Percentiles rank a stretch among this genome's conserved stretches.
Evolutionary conservation across 2,329 filamentous ascomycete genomes (phyloP).

Genomic region (Colletotrichum ledebouriae): DNA sequence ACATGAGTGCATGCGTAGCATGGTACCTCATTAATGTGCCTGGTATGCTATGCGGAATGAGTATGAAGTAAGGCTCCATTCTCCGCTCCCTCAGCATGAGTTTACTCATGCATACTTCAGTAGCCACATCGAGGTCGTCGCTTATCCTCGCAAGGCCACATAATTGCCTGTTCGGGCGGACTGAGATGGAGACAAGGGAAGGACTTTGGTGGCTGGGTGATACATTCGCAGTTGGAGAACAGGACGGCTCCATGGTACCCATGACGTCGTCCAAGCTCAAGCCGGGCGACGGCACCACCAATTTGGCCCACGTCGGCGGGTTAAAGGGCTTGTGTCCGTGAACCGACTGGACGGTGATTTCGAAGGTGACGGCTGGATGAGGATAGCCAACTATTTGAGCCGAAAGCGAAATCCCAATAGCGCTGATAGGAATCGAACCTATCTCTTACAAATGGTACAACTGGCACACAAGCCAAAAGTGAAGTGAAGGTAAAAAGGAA

Average conservation of each 20-base stretch:
- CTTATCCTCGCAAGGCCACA: not conserved
- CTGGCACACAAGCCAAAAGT: too few species aligned
- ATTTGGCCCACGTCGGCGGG: too few species aligned
- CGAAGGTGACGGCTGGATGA: not conserved
- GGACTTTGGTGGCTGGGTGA: not conserved
- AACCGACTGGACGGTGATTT: not conserved
- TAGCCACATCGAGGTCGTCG: not conserved
- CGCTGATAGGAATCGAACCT: too few species aligned
- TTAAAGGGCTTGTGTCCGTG: not conserved
- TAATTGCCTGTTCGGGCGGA: not conserved
- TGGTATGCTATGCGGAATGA: too few species aligned
- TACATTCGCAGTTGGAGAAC: not conserved
- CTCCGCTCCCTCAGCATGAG: not conserved
- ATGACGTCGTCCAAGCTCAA: conserved; percentile 33
- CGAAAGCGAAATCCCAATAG: too few species aligned
- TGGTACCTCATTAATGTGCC: too few species aligned
- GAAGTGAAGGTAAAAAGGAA: too few species aligned
- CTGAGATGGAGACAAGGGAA: not conserved
- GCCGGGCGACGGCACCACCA: conserved; percentile 2
- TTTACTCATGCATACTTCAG: not conserved
- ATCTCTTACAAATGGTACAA: too few species aligned
- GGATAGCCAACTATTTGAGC: too few species aligned
- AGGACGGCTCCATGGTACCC: not conserved
- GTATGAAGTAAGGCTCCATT: not conserved
- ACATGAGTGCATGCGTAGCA: too few species aligned